phyloP scores from a whole-genome alignment of 345 rosid genomes.

The Moricandia moricandioides region DNA sequence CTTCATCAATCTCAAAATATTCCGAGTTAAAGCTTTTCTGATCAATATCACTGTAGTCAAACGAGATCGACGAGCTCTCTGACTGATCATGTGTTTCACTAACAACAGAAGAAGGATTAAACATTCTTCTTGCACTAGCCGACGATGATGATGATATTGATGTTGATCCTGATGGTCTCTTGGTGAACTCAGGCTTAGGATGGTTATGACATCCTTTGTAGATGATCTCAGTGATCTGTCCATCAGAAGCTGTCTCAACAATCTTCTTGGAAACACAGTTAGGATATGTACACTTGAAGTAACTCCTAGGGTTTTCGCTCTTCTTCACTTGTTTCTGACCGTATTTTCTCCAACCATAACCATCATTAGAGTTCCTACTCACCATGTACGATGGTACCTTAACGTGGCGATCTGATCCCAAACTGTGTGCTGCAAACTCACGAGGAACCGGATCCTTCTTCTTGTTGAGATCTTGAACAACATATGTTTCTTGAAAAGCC shows the following conservation, averaged over 20 bases:
- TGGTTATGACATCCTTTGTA: constrained; percentile 96
- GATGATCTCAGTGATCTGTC: constrained; percentile 92
- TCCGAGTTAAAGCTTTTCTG: constrained; percentile 59
- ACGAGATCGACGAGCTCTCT: constrained; percentile 76
- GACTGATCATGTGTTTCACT: constrained; percentile 56
- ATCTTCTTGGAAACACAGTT: constrained; percentile 90
- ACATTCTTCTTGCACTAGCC: constrained; percentile 37
- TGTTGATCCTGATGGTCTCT: constrained; percentile 44
- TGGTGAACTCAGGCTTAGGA: constrained; percentile 83
- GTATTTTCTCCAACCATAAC: constrained; percentile 94
- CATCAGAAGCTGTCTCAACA: constrained; percentile 83
- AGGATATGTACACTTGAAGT: constrained; percentile 92
- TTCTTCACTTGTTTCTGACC: constrained; percentile 97
- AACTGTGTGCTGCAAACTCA: constrained; percentile 41
- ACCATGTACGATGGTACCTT: constrained; percentile 40
- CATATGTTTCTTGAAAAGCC: constrained; percentile 53
- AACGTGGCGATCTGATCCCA: constrained; percentile 31
- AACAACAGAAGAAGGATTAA: constrained; percentile 29
- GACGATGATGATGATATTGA: not conserved
- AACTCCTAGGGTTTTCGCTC: constrained; percentile 94
- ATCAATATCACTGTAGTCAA: constrained; percentile 72
- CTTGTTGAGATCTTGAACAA: constrained; percentile 37
- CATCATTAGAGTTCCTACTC: constrained; percentile 72
- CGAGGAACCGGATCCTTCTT: constrained; percentile 47
- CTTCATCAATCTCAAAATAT: constrained; percentile 59